Percentiles rank a stretch among this genome's conserved stretches.
These are phyloP conservation scores for Pseudogymnoascus sp. DNA, from an alignment of 2,329 filamentous ascomycete genomes.

Conservation along the genomic window DNA sequence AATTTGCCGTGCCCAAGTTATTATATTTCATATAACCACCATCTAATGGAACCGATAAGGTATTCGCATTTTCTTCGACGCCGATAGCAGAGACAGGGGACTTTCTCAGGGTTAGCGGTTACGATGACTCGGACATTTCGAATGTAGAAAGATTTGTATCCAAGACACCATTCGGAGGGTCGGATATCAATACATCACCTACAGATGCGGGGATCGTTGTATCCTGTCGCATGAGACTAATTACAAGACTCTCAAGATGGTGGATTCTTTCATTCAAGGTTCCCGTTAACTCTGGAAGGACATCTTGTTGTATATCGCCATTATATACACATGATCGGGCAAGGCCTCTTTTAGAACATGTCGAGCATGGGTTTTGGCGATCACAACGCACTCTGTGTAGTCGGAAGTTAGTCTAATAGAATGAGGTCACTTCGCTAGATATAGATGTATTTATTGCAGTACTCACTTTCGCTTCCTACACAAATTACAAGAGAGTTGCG, in stretches of 20 bases:
- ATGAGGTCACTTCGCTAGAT: slow-evolving; percentile 15
- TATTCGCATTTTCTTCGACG: neutral
- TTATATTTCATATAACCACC: slow-evolving; percentile 23
- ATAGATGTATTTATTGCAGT: slow-evolving; percentile 17
- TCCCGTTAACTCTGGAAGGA: slow-evolving; percentile 25
- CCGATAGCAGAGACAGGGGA: slow-evolving; percentile 16
- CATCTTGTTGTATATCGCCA: slow-evolving; percentile 20
- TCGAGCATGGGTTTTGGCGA: slow-evolving; percentile 26
- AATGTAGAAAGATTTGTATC: slow-evolving; percentile 11
- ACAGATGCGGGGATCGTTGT: neutral
- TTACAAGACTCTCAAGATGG: slow-evolving; percentile 24
- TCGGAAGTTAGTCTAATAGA: neutral
- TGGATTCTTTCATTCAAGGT: slow-evolving; percentile 24
- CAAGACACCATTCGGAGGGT: slow-evolving; percentile 15
- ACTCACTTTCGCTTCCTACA: slow-evolving; percentile 28
- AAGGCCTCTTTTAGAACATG: slow-evolving; percentile 24
- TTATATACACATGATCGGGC: slow-evolving; percentile 24
- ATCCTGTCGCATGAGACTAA: slow-evolving; percentile 18
- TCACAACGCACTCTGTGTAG: slow-evolving; percentile 24
- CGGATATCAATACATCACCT: slow-evolving; percentile 20
- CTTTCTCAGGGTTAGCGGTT: slow-evolving; percentile 18
- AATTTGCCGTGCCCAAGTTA: slow-evolving; percentile 23
- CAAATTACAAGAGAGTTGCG: slow-evolving; percentile 26
- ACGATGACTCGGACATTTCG: slow-evolving; percentile 18
- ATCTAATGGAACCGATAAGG: slow-evolving; percentile 17